Base-by-base conservation (phyloP, 2,329 filamentous ascomycete species). In the Pseudohalonectria lignicola region DNA sequence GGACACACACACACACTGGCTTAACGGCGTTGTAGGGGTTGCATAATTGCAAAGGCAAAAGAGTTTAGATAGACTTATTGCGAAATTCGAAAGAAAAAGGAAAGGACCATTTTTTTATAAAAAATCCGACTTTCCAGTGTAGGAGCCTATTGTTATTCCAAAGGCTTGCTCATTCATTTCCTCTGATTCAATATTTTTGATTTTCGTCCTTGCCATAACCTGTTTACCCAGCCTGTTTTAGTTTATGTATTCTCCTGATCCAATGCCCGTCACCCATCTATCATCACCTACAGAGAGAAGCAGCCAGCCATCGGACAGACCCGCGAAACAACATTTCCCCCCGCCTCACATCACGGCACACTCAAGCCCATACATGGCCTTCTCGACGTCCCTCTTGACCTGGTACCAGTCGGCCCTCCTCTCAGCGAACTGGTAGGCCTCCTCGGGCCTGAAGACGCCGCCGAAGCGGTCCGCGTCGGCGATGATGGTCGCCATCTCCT, bases 351-450 rank as follows among this genome's bases (percentile, higher is more conserved):
- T 96, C 31, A 93, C 54, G 33, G 56, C 57, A 59, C 92, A 98
- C 43, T 92, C 90, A 56, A 94, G 76, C 4, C 92, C 92, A 62
- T 95, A 96, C 87, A 98, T 95, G 44, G 87, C 87, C 61, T 84
- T 82, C 67, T 98, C 92, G 5, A 98, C 92, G 45, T 87, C 78
- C 46, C 75, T 77, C 63, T 82, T 83, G 10, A 98, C 86, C 49
- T 82, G 73, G 56, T 92, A 94, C 92, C 92, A 98, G 62, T 98
- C 92, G 36, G 88, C 88, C 48, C 92, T 69, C 47, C 92, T 69
- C 61, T 95, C 87, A 2, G 90, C 92, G 64, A 93, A 98, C 65
- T 96, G 90, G 52, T 94, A 94, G 4, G 96, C 92, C 64, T 98
- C 92, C 58, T 98, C 92, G 0, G 90, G 86, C 16, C 88, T 74